A percentile compares a stretch with the other conserved stretches of the same genome.
phyloP scores from a whole-genome alignment of 2,329 filamentous ascomycete species.

The Didymella pomorum region DNA sequence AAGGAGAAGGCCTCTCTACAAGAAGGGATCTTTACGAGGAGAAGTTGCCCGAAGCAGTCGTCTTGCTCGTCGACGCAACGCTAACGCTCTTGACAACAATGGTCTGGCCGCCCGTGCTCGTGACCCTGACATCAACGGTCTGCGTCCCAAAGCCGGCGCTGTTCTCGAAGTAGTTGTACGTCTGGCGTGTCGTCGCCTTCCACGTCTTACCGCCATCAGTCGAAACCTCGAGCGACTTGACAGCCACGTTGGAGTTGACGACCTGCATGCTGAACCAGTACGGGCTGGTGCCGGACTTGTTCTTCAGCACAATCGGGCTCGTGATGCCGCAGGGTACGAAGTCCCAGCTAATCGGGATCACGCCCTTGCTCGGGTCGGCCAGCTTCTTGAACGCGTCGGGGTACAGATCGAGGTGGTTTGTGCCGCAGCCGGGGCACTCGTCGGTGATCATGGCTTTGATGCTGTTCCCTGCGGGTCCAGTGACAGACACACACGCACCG shows the following conservation, averaged over 20 bases:
- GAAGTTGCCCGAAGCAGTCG: slow-evolving; percentile 47
- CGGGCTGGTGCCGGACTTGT: slow-evolving; percentile 61
- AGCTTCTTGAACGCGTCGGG: slow-evolving; percentile 60
- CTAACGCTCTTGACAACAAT: slow-evolving; percentile 63
- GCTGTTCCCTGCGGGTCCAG: slow-evolving; percentile 63
- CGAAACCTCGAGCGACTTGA: slow-evolving; percentile 67
- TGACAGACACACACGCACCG: slow-evolving; percentile 69
- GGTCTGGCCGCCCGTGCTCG: slow-evolving; percentile 60
- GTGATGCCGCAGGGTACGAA: slow-evolving; percentile 62
- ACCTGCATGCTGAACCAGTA: slow-evolving; percentile 71
- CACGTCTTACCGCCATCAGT: slow-evolving; percentile 67
- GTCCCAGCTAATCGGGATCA: slow-evolving; percentile 61
- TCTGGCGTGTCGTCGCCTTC: slow-evolving; percentile 62
- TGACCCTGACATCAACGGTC: slow-evolving; percentile 65
- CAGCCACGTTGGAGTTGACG: slow-evolving; percentile 66
- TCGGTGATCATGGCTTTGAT: slow-evolving; percentile 72
- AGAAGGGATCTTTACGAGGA: too few relatives aligned
- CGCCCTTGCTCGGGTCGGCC: slow-evolving; percentile 54
- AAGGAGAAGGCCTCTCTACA: too few relatives aligned
- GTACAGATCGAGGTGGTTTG: slow-evolving; percentile 66
- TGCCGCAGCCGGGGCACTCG: slow-evolving; percentile 63
- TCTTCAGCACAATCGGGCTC: slow-evolving; percentile 59
- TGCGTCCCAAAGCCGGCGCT: slow-evolving; percentile 63
- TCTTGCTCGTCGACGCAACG: slow-evolving; percentile 46
- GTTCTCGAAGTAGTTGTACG: slow-evolving; percentile 69